Evolutionary conservation across 2,329 filamentous ascomycete species (phyloP).

Genomic region (Calonectria pauciramosa): DNA sequence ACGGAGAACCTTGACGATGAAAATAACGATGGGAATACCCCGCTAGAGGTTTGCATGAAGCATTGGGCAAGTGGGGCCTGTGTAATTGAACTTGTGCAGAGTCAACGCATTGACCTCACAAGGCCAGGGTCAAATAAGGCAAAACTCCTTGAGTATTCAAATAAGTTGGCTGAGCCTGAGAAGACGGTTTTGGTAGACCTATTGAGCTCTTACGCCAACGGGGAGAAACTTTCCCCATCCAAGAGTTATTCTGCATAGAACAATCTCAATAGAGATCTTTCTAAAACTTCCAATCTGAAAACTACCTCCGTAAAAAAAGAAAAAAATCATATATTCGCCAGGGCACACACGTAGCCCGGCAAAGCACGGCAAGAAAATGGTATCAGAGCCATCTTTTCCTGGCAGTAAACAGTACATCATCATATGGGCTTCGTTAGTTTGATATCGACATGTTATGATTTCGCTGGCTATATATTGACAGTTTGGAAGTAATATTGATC

Average conservation of each 20-base stretch:
- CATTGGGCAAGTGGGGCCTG: fast-evolving
- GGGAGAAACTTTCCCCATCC: neutral
- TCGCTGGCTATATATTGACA: no score
- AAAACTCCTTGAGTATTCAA: neutral
- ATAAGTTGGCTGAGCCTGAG: neutral
- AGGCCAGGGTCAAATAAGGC: neutral
- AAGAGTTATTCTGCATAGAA: neutral
- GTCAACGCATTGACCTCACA: neutral
- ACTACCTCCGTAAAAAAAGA: no score
- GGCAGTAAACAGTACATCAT: no score
- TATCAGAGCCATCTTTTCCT: no score
- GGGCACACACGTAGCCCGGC: no score
- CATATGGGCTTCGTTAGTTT: no score
- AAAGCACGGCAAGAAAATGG: no score
- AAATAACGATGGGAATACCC: neutral
- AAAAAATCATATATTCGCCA: no score
- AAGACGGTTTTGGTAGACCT: neutral
- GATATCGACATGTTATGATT: no score
- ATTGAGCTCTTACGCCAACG: neutral
- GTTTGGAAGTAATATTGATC: no score
- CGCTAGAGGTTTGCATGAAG: neutral
- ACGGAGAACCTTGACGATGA: neutral
- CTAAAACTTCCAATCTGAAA: no score
- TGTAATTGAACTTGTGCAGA: neutral
- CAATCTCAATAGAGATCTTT: neutral